A percentile compares a stretch with the other conserved stretches of the same genome.
These are phyloP conservation scores for Saraca asoca DNA, from an alignment of 331 rosid genomes.

Conservation along the genomic window DNA sequence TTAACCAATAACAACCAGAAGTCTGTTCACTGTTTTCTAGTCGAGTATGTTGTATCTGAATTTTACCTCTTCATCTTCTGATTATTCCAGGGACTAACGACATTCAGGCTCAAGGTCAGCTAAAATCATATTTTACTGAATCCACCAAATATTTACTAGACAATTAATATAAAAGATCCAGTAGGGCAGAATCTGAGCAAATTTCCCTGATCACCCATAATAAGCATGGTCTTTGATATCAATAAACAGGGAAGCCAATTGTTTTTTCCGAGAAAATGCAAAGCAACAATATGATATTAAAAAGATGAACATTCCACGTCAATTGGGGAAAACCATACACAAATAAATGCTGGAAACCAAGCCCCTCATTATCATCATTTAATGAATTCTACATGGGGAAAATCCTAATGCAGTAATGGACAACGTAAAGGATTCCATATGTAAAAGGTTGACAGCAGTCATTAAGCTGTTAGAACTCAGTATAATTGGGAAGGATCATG, in stretches of 20 bases:
- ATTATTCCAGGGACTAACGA: too few species aligned
- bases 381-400: not conserved
- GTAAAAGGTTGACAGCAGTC: not conserved
- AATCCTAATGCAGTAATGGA: not conserved
- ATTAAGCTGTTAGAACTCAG: not conserved
- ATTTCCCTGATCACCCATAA: not conserved
- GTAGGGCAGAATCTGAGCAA: not conserved
- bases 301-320: conserved; percentile 1
- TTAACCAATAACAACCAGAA: too few species aligned
- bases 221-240: not conserved
- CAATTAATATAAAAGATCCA: not conserved
- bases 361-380: not conserved
- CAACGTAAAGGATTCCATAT: not conserved
- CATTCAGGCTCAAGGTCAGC: too few species aligned
- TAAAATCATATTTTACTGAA: too few species aligned
- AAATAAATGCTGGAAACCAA: not conserved
- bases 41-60: too few species aligned
- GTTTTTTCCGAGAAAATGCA: not conserved
- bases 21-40: too few species aligned
- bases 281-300: not conserved
- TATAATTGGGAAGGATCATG: too few species aligned
- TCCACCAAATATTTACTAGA: too few species aligned
- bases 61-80: too few species aligned
- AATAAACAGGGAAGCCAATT: too few species aligned
- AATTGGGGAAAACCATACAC: conserved; percentile 9